Evolutionary conservation across 2,329 filamentous ascomycete genomes (phyloP), one percentile per base, ranked within the genome.

Genomic region (Fonsecaea pedrosoi): DNA sequence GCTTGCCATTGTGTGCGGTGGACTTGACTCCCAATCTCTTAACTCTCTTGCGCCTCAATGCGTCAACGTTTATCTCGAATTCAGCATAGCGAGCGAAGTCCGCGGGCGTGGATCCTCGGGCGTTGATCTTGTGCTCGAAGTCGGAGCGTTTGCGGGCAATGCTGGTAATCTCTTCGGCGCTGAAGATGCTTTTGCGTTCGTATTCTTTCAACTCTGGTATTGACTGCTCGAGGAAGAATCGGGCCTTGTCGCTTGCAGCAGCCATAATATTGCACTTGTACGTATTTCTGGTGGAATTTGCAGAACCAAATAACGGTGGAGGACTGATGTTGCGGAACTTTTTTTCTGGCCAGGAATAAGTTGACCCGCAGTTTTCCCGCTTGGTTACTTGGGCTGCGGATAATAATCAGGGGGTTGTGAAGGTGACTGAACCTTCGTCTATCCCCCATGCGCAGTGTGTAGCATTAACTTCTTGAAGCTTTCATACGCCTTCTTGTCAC

Each of bases 181-280:
- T 87, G 81, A 99, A 99, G 73, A 99, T 91, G 74, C 92, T 90
- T 79, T 97, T 97, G 71, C 92, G 87, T 79, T 96, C 91, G 78
- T 92, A 96, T 75, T 97, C 93, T 70, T 93, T 92, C 65, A 99
- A 86, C 78, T 98, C 94, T 15, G 94, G 92, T 53, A 97, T 92
- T 1, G 91, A 90, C 73, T 94, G 90, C 82, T 99, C 95, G 71
- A 98, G 86, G 79, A 92, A 97, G 81, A 94, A 98, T 66, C 94
- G 92, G 64, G 94, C 95, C 81, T 97, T 98, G 76, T 98, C 95
- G 70, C 91, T 90, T 66, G 95, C 90, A 50, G 88, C 90, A 1
- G 93, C 87, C 92, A 97, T 96, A 67, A n/a, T 65, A 30, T 8
- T 30, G 18, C 3, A 1, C 18, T 50, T 9, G 45, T 1, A 25